Conservation (phyloP, 2,329 filamentous ascomycete genomes). For the Fusarium musae region DNA sequence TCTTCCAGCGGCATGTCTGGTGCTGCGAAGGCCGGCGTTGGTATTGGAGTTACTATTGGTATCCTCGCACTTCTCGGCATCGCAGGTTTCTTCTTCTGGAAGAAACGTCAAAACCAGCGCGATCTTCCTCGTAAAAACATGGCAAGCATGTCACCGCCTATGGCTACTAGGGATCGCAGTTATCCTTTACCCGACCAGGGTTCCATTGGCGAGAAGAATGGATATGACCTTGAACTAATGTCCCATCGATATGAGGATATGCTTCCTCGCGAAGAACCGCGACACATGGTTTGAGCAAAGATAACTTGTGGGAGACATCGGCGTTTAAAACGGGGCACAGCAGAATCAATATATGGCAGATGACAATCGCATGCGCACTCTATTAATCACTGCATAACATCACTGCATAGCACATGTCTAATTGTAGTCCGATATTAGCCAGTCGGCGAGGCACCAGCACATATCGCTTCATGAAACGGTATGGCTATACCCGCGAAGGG, state of each 20-base stretch:
- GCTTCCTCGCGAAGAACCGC: constrained; percentile 62
- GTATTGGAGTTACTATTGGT: constrained; percentile 57
- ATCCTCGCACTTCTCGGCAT: constrained; percentile 54
- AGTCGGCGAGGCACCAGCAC: neutral
- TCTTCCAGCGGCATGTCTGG: constrained; percentile 40
- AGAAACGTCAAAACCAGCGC: constrained; percentile 47
- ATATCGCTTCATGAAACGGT: neutral
- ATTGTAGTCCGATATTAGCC: neutral
- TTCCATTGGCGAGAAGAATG: constrained; percentile 52
- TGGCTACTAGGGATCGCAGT: constrained; percentile 57
- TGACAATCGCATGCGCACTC: constrained; percentile 6
- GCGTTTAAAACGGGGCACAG: constrained; percentile 12
- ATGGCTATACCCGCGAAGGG: neutral
- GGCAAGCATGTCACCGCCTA: constrained; percentile 63
- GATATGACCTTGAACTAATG: constrained; percentile 61
- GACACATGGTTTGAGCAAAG: constrained; percentile 53
- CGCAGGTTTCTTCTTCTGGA: constrained; percentile 51
- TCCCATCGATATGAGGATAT: constrained; percentile 68
- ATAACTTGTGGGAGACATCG: neutral
- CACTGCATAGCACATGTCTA: neutral
- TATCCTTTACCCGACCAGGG: constrained; percentile 52
- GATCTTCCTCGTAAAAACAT: constrained; percentile 47
- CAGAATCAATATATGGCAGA: constrained; percentile 18
- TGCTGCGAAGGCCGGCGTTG: constrained; percentile 61
- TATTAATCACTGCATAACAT: neutral